Evolutionary conservation across 768 basidiomycete species (phyloP).

Genomic region (Termitomyces sp.): DNA sequence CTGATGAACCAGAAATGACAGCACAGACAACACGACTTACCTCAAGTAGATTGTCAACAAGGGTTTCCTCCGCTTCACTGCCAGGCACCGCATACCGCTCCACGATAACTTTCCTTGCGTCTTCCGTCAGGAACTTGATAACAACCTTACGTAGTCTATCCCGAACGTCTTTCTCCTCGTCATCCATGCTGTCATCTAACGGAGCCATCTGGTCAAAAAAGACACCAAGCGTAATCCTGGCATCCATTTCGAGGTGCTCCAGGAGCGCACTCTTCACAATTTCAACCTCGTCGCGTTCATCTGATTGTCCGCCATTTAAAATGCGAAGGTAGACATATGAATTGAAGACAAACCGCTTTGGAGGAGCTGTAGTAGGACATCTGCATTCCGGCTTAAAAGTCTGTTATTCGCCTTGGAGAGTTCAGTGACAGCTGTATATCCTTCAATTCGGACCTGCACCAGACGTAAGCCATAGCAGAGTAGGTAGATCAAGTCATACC

Average conservation of each 20-base stretch:
- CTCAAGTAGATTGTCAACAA: constrained; percentile 43
- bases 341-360: constrained; percentile 55
- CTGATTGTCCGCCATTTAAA: constrained; percentile 29
- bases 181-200: constrained; percentile 44
- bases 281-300: constrained; percentile 60
- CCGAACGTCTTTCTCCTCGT: constrained; percentile 53
- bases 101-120: constrained; percentile 43
- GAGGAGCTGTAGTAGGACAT: constrained; percentile 69
- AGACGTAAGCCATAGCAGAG: constrained; percentile 3
- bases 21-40: constrained; percentile 28
- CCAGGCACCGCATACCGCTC: constrained; percentile 38
- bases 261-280: constrained; percentile 57
- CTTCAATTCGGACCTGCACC: constrained; percentile 60
- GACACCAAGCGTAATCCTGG: constrained; percentile 55
- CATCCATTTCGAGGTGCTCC: constrained; percentile 62
- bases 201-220: constrained; percentile 64
- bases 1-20: background rate
- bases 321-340: background rate
- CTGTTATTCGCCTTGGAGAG: constrained; percentile 42
- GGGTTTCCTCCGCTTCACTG: constrained; percentile 40
- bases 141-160: constrained; percentile 56
- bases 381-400: constrained; percentile 67
- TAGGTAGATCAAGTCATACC: constrained; percentile 27
- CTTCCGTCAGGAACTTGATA: constrained; percentile 49
- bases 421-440: constrained; percentile 55